Percentiles rank a stretch among this genome's conserved stretches.
Evolutionary conservation across 2,329 filamentous ascomycete genomes (phyloP).

Genomic region (Monosporascus cannonballus): DNA sequence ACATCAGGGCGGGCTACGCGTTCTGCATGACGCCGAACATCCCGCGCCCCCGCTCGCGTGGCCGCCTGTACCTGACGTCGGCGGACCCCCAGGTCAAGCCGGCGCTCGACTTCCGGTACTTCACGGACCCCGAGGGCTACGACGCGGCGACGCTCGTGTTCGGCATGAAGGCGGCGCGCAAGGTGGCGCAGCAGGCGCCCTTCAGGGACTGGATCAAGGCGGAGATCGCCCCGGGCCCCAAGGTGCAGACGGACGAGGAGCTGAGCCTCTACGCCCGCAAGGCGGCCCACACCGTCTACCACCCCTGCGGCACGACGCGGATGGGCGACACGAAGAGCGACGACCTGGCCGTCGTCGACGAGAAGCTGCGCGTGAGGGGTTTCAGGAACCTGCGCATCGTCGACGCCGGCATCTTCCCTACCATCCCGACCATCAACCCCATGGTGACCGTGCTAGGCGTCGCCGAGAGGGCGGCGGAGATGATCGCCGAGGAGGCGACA

Average conservation of each 20-base stretch:
- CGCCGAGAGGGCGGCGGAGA: conserved; percentile 77
- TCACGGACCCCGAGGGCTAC: conserved; percentile 80
- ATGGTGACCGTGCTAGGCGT: conserved; percentile 85
- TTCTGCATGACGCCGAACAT: conserved; percentile 96
- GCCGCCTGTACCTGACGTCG: conserved; percentile 71
- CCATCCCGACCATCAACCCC: conserved; percentile 81
- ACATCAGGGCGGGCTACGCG: conserved; percentile 62
- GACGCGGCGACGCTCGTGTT: conserved; percentile 76
- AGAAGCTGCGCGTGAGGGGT: conserved; percentile 64
- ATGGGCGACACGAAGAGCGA: conserved; percentile 73
- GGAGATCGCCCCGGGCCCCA: conserved; percentile 72
- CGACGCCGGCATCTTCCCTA: conserved; percentile 83
- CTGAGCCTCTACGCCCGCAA: conserved; percentile 75
- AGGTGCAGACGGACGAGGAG: conserved; percentile 69
- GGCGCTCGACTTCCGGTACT: conserved; percentile 82
- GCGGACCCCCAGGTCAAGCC: conserved; percentile 72
- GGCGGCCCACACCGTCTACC: conserved; percentile 84
- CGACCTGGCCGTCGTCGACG: conserved; percentile 72
- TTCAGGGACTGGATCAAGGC: conserved; percentile 80
- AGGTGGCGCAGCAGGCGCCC: conserved; percentile 67
- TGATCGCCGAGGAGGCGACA: conserved; percentile 69
- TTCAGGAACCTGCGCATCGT: conserved; percentile 71
- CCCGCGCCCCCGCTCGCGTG: conserved; percentile 71
- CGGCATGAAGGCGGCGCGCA: conserved; percentile 70
- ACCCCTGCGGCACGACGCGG: conserved; percentile 83